A percentile compares a stretch with the other conserved stretches of the same genome.
Evolutionary conservation across 169 alveolate species (phyloP).

Genomic region (Cryptosporidium baileyi): DNA sequence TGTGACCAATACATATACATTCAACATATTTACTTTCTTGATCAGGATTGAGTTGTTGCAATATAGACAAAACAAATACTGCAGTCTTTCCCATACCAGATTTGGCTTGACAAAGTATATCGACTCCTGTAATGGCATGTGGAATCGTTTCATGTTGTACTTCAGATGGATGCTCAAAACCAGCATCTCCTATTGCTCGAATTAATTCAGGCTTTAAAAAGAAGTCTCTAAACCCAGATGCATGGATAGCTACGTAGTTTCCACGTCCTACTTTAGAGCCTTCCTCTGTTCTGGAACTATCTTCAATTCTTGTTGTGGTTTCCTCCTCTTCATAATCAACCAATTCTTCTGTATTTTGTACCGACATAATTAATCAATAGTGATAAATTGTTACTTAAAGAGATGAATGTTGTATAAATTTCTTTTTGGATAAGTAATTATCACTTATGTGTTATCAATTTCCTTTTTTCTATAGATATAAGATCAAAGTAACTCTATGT

Average conservation of each 20-base stretch:
- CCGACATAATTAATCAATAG: too few relatives aligned
- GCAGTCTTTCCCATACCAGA: constrained; percentile 99
- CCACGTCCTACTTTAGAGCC: constrained; percentile 83
- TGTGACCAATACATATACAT: constrained; percentile 95
- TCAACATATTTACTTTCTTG: constrained; percentile 83
- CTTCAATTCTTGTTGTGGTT: constrained; percentile 64
- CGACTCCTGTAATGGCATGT: constrained; percentile 96
- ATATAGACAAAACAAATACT: constrained; percentile 96
- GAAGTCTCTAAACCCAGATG: constrained; percentile 95
- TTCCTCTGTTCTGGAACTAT: constrained; percentile 36
- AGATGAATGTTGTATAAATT: too few relatives aligned
- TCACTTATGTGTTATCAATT: too few relatives aligned
- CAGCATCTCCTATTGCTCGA: constrained; percentile 96
- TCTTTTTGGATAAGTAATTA: too few relatives aligned
- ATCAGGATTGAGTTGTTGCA: constrained; percentile 93
- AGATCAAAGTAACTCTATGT: too few relatives aligned
- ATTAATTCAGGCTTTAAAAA: constrained; percentile 94
- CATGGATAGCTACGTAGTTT: constrained; percentile 88
- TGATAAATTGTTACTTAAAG: too few relatives aligned
- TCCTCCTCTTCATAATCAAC: constrained; percentile 71
- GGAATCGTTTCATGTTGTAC: constrained; percentile 99
- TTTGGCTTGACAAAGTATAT: constrained; percentile 98
- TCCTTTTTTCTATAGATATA: too few relatives aligned
- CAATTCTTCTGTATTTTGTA: constrained; percentile 58
- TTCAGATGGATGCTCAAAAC: constrained; percentile 99